Evolutionary conservation across 345 rosid species (phyloP).

Genomic region (Acer negundo): DNA sequence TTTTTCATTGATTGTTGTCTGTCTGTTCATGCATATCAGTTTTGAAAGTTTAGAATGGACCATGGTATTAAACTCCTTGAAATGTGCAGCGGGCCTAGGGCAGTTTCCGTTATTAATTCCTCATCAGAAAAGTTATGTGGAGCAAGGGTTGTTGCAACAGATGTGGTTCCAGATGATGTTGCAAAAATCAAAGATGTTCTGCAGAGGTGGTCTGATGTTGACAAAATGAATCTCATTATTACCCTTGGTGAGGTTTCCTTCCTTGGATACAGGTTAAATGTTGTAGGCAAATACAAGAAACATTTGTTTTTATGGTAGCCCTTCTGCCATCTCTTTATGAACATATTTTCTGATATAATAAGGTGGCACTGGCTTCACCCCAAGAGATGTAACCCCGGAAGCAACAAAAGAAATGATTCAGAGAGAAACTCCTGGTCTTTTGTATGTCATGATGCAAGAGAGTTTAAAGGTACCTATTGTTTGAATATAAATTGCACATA

Average conservation of each 20-base stretch:
- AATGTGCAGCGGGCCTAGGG: conserved; percentile 84
- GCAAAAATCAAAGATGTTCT: conserved; percentile 65
- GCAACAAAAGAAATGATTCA: conserved; percentile 83
- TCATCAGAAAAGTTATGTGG: conserved; percentile 87
- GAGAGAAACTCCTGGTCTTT: conserved; percentile 90
- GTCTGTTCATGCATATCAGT: conserved; percentile 6
- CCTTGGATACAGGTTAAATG: background rate
- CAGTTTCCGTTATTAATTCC: conserved; percentile 66
- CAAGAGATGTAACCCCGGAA: conserved; percentile 97
- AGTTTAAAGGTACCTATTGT: conserved; percentile 70
- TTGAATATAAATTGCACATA: background rate
- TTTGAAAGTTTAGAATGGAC: background rate
- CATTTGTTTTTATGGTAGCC: background rate
- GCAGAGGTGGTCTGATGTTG: conserved; percentile 75
- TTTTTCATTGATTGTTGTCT: background rate
- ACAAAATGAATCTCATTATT: conserved; percentile 78
- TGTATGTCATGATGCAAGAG: conserved; percentile 92
- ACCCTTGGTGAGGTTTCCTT: conserved; percentile 65
- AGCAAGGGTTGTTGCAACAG: conserved; percentile 73
- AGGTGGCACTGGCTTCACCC: conserved; percentile 97
- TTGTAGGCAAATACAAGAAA: background rate
- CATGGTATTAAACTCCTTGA: conserved; percentile 16
- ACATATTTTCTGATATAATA: conserved; percentile 19
- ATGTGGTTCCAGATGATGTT: conserved; percentile 83
- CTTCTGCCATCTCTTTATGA: conserved; percentile 6